Evolutionary conservation across 192 early-diverging fungal species (phyloP).

Genomic region (Podila epigama): DNA sequence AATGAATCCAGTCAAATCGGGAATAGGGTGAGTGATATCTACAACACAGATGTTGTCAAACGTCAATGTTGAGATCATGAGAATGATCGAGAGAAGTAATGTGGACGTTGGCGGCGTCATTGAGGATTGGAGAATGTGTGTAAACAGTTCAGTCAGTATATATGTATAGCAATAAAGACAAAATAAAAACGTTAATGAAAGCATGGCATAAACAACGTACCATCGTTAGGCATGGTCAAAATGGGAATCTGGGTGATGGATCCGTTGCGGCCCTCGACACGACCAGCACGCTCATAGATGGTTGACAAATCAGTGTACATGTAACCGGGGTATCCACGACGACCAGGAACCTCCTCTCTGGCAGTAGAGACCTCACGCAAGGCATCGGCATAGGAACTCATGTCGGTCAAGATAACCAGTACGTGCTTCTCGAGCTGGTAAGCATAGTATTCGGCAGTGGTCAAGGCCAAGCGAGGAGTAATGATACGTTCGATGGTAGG

Average conservation of each 20-base stretch:
- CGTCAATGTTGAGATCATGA: too few relatives aligned
- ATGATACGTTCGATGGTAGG: conserved; percentile 99
- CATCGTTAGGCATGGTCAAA: conserved; percentile 99
- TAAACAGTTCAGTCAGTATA: too few relatives aligned
- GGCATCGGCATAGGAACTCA: conserved; percentile 99
- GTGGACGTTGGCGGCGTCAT: too few relatives aligned
- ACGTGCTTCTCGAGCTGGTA: conserved; percentile 99
- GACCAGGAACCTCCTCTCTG: conserved; percentile 99
- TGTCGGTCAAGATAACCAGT: conserved; percentile 97
- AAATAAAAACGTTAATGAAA: background rate
- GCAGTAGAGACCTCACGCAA: conserved; percentile 99
- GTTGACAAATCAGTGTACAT: conserved; percentile 99
- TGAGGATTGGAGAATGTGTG: too few relatives aligned
- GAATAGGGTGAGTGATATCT: conserved; percentile 99
- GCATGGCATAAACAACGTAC: conserved; percentile 60
- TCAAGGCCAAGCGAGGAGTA: conserved; percentile 97
- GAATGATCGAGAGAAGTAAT: too few relatives aligned
- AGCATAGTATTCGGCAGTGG: conserved; percentile 99
- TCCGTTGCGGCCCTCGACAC: conserved; percentile 96
- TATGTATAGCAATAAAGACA: background rate
- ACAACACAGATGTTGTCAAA: conserved; percentile 5
- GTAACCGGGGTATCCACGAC: conserved; percentile 99
- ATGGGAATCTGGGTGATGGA: conserved; percentile 99
- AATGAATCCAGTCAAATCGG: conserved; percentile 99
- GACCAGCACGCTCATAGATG: conserved; percentile 98